Base-by-base conservation (phyloP, 78 protist genomes). In the Diacronema lutheri region DNA sequence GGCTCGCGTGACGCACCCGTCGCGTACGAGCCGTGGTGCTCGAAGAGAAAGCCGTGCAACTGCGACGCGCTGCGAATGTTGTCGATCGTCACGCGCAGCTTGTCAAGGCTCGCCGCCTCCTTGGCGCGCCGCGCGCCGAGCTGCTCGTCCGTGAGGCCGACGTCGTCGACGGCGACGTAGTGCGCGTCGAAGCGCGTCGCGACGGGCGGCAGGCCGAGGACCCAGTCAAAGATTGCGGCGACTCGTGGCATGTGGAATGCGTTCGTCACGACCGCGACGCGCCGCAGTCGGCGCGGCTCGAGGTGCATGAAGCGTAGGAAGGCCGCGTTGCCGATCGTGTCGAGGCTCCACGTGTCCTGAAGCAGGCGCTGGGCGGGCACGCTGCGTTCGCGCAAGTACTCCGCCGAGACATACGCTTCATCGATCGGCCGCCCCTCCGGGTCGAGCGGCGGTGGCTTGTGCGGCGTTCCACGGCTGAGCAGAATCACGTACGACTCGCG, bases 281-380 rank as follows among this genome's bases (percentile, higher is more conserved):
- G 66, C 26, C 6, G 33, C 6, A 6, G 26, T 14, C 25, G 35
- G 66, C 66, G 37, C 40, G 50, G 69, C 33, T 86, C 89, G 38
- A 68, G 29, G 89, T 76, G 83, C 68, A 76, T 20, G 7, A 73
- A 16, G 21, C 89, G 77, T 40, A 44, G 13, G 61, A 55, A 86
- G 26, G 13, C 61, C 57, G 89, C 89, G 72, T 86, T 86, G 62
- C 89, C 89, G 40, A 78, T 71, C 40, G 89, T 86, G 89, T 86
- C 89, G 69, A 71, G 57, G 60, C 41, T n/a, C 79, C 79, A 71
- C 58, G 37, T 0, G 50, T 71, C 79, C 7, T 38, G 79, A 35
- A 71, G 79, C 16, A 71, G 19, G 25, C 79, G 79, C n/a, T 6
- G 4, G 31, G 55, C 12, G 3, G 79, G 31, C 31, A 71, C 79